Base-by-base conservation (phyloP, 257 asterid genomes). In the Penstemon barbatus region DNA sequence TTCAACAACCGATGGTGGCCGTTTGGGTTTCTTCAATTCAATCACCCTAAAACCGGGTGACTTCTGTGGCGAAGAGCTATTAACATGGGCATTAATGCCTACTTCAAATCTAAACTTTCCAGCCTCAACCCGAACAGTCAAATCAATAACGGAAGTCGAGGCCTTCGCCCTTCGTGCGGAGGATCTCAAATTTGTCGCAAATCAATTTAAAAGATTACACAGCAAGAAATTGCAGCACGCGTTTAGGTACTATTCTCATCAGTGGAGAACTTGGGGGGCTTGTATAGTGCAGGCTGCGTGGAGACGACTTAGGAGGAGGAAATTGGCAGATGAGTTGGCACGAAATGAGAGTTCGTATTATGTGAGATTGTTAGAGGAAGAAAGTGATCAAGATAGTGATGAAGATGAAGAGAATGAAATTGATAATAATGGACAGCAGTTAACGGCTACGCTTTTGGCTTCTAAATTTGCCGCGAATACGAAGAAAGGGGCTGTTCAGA, bases 201-300 rank as follows among this genome's bases (percentile, higher is more conserved):
- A 68, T 55, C 97, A 89, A 60, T 91, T 91, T 60, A 91, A 83
- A 40, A 80, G 90, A 40, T 80, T 91, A 19, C 97, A 91, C 63
- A 89, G 94, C 82, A 91, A 89, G 85, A 91, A 83, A 63, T 75
- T 91, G 50, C 97, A 91, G 73, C 90, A 91, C 65, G 88, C 92
- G 13, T 91, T 91, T 57, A 73, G 96, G 1, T 89, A 79, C 56
- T 87, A 87, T 75, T 91, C 98, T 0, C 95, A 89, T 63, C 98
- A 89, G 45, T 91, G 96, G 98, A 81, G 96, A 78, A 85, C 94
- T 8, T 89, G 97, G 97, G 95, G 94, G 3, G 91, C 96, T 53
- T 85, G 97, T 70, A 85, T 82, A 8, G 33, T 89, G 40, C 92
- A 89, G 61, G 93, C 87, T 0, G 90, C 88, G 0, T 84, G 89